Percentiles rank a stretch among this genome's conserved stretches.
These are phyloP conservation scores for Diaporthe humulicola DNA, from an alignment of 2,329 filamentous ascomycete species.

Conservation along the genomic window DNA sequence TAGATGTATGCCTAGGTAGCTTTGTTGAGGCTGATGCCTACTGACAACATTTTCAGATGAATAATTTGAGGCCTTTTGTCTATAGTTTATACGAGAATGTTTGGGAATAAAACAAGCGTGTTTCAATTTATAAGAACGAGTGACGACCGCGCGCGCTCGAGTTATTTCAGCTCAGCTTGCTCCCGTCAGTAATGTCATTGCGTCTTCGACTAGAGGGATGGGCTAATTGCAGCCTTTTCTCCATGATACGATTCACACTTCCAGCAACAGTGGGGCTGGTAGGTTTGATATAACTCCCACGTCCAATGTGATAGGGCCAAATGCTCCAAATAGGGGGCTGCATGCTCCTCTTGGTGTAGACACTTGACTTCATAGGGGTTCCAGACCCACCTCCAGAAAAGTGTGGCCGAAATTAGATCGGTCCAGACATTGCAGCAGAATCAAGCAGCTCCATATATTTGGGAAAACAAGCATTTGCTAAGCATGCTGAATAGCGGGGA, in stretches of 20 bases:
- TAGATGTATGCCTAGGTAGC: background rate
- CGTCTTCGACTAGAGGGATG: background rate
- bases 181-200: too few species aligned
- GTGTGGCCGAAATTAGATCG: background rate
- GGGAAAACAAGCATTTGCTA: conserved; percentile 25
- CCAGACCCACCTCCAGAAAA: too few species aligned
- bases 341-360: too few species aligned
- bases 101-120: background rate
- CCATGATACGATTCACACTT: background rate
- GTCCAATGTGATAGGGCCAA: background rate
- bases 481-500: conserved; percentile 11
- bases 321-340: too few species aligned
- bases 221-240: background rate
- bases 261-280: accelerated
- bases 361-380: background rate
- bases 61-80: background rate
- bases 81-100: background rate
- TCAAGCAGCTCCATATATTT: background rate
- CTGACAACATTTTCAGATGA: background rate
- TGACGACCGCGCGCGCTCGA: background rate
- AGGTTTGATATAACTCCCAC: background rate
- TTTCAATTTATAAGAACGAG: too few species aligned
- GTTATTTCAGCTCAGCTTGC: background rate
- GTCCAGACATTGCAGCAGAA: background rate
- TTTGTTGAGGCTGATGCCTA: background rate